Evolutionary conservation across 257 asterid genomes (phyloP), one percentile per base, ranked within the genome.

Genomic region (Ilex aquifolium): DNA sequence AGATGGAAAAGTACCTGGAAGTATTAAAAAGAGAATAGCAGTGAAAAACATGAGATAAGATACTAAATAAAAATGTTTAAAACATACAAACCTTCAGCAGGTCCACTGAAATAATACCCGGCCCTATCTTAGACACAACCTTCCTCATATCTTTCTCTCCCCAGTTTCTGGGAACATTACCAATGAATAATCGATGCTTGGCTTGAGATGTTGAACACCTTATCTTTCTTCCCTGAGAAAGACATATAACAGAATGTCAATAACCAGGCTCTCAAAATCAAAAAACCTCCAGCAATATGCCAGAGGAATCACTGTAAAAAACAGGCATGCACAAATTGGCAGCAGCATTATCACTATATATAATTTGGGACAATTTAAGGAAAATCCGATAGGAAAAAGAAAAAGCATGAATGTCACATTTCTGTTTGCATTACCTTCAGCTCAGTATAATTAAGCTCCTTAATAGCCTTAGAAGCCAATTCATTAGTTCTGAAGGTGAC

Each of bases 131-230:
- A 64, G 76, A 80, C 77, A 89, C 93, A 72, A 80, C 82, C 65
- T 80, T 85, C 74, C 74, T 85, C 71, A 89, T 68, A 71, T 92
- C 97, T 69, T 82, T 84, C 90, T 83, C 96, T 57, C 80, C 88
- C 99, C 99, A 92, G 72, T 62, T 73, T 69, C 86, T 83, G 53
- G 99, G 99, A 59, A 92, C 75, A 72, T 92, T 92, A 65, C 99
- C 97, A 60, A 92, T 86, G 76, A 92, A 92, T 63, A 92, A 74
- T 75, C 85, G 80, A 67, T 92, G 82, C 63, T 89, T 92, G 67
- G 96, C 97, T 79, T 92, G 99, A 77, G 99, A 90, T 56, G 93
- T 70, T 50, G 99, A 92, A 65, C 97, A 89, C 74, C 75, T 89
- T 68, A 92, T 64, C 81, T 51, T 89, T 81, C 76, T 89, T 69